Base-by-base conservation (phyloP, 305 asterid species). In the Andrographis paniculata region DNA sequence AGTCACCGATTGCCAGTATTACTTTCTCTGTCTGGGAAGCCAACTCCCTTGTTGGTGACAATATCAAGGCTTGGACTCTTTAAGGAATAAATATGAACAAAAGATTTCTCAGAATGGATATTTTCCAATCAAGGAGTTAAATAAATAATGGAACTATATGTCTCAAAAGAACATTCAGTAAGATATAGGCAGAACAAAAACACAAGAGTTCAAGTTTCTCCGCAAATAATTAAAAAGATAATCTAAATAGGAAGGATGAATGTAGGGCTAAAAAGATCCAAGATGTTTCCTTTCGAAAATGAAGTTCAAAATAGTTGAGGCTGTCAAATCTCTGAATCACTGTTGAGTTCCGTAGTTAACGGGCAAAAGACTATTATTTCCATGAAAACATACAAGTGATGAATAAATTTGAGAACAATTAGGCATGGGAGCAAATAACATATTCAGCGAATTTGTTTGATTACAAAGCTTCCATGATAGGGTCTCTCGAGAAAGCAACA, bases 41-140 rank as follows among this genome's bases (percentile, higher is more conserved):
- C 72, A 87, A 69, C 75, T 87, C 95, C 69, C 97, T 80, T 18
- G 95, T 88, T 55, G 95, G 97, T 40, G 97, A 88, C 69, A 88
- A 49, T 58, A 88, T 84, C 76, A 88, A 72, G 56, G 94, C 95
- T 61, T 88, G 97, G 55, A 88, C 95, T 74, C 97, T 88, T 39
- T 58, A 27, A 21, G 17, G 18, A 42, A 41, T n/a, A n/a, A n/a
- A n/a, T n/a, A n/a, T n/a, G n/a, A n/a, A n/a, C n/a, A n/a, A n/a
- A n/a, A n/a, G n/a, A n/a, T n/a, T n/a, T n/a, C n/a, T n/a, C 14
- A 22, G 30, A 27, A 46, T 55, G 20, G 12, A 45, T 18, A 36
- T 21, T 12, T 4, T 8, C 38, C 33, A 27, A 27, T 6, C 33
- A 27, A 27, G n/a, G n/a, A 27, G 33, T 10, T 27, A 27, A 27